These are phyloP conservation scores for Celoporthe dispersa DNA, from an alignment of 2,329 filamentous ascomycete genomes.

Conservation along the genomic window DNA sequence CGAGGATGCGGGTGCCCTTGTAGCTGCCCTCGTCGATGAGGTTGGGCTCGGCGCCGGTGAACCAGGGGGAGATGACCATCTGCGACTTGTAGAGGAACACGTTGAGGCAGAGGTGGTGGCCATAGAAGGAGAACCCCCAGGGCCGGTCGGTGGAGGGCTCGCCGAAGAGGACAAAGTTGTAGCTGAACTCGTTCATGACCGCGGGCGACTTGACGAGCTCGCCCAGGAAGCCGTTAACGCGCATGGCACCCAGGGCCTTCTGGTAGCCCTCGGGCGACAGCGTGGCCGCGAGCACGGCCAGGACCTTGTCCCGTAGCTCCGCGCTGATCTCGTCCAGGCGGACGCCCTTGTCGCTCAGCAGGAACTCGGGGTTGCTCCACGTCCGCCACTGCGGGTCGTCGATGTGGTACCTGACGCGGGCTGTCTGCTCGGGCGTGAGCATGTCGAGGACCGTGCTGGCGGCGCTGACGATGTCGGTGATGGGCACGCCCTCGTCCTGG, in stretches of 20 bases:
- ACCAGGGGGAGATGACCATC: slow-evolving; percentile 73
- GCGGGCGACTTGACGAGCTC: slow-evolving; percentile 63
- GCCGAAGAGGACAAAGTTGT: slow-evolving; percentile 77
- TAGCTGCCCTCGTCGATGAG: slow-evolving; percentile 68
- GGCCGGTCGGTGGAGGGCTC: slow-evolving; percentile 58
- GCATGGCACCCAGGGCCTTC: slow-evolving; percentile 72
- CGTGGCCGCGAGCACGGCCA: slow-evolving; percentile 59
- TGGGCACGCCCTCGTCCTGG: slow-evolving; percentile 67
- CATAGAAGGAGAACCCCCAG: slow-evolving; percentile 78
- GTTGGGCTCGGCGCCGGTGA: slow-evolving; percentile 82
- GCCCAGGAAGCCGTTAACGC: slow-evolving; percentile 76
- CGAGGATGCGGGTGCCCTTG: slow-evolving; percentile 67
- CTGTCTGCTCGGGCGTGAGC: slow-evolving; percentile 53
- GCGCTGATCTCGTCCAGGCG: slow-evolving; percentile 65
- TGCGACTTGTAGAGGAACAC: slow-evolving; percentile 69
- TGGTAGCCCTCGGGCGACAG: slow-evolving; percentile 73
- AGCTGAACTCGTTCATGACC: slow-evolving; percentile 76
- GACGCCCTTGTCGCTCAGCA: slow-evolving; percentile 70
- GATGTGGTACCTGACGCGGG: slow-evolving; percentile 61
- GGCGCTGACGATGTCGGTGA: slow-evolving; percentile 58
- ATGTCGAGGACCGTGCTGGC: slow-evolving; percentile 50
- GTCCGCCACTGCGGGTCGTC: slow-evolving; percentile 74
- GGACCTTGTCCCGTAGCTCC: slow-evolving; percentile 51
- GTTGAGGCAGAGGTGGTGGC: slow-evolving; percentile 77
- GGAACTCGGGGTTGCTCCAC: slow-evolving; percentile 74